Evolutionary conservation across 345 rosid genomes (phyloP).

Genomic region (Lenwebbia sp.): DNA sequence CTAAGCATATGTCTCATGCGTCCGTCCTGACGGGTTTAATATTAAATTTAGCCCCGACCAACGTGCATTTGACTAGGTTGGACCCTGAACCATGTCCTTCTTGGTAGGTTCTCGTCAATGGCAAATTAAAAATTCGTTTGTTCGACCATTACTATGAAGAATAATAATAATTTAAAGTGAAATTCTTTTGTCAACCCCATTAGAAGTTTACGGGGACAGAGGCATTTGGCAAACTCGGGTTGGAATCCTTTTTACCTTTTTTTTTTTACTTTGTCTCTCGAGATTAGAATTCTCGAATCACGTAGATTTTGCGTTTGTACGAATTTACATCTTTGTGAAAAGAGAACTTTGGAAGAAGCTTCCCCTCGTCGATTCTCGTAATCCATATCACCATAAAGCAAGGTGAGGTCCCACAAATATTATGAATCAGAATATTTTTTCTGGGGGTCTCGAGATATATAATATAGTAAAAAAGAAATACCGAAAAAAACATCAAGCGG

Average conservation of each 20-base stretch:
- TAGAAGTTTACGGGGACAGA: not conserved
- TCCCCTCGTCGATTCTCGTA: not conserved
- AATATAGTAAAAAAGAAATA: not conserved
- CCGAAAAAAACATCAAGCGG: not conserved
- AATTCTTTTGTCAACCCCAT: not conserved
- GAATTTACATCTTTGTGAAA: not conserved
- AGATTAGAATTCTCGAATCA: not conserved
- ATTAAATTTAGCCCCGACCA: not conserved
- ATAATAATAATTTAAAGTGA: not conserved
- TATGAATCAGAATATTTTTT: not conserved
- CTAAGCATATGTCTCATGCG: not conserved
- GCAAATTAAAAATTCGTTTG: conserved; percentile 9
- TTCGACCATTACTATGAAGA: not conserved
- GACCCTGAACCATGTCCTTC: not conserved
- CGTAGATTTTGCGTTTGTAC: not conserved
- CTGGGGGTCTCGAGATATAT: not conserved
- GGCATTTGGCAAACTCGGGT: not conserved
- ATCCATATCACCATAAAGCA: not conserved
- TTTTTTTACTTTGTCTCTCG: not conserved
- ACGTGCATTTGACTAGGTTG: not conserved
- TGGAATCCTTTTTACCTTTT: not conserved
- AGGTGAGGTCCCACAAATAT: not conserved
- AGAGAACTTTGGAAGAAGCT: not conserved
- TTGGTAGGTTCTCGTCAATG: conserved; percentile 2
- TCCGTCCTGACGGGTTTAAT: not conserved